Evolutionary conservation across 768 basidiomycete species (phyloP).

Genomic region (Pisolithus tinctorius): DNA sequence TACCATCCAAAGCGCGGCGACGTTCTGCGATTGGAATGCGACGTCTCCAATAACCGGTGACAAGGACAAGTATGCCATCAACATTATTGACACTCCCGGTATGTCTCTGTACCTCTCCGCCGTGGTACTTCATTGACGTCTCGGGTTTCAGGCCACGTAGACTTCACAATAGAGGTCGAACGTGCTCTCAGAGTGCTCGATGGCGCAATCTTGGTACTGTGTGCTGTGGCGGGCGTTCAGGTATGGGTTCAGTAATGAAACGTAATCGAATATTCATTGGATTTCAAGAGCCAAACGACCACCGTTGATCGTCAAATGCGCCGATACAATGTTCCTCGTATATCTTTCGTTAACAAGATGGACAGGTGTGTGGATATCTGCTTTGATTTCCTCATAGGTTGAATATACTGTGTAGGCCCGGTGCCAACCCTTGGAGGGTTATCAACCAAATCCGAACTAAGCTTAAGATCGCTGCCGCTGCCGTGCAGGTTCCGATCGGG

Average conservation of each 20-base stretch:
- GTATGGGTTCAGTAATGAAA: slow-evolving; percentile 29
- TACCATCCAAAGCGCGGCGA: slow-evolving; percentile 97
- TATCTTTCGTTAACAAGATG: slow-evolving; percentile 99
- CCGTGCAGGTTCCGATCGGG: slow-evolving; percentile 95
- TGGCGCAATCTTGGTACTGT: slow-evolving; percentile 92
- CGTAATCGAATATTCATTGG: background rate
- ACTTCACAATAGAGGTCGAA: slow-evolving; percentile 99
- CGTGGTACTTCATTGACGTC: background rate
- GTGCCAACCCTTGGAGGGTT: slow-evolving; percentile 96
- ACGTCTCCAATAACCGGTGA: slow-evolving; percentile 51
- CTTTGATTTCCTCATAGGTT: background rate
- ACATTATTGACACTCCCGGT: slow-evolving; percentile 99
- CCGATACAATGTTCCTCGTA: slow-evolving; percentile 89
- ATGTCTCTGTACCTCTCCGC: background rate
- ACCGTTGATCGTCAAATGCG: slow-evolving; percentile 99
- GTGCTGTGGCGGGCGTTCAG: slow-evolving; percentile 96
- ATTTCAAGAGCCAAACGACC: slow-evolving; percentile 84
- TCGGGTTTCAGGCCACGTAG: slow-evolving; percentile 78
- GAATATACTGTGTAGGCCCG: slow-evolving; percentile 50
- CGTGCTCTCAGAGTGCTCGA: slow-evolving; percentile 93
- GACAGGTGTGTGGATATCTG: slow-evolving; percentile 53
- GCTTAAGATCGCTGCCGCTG: slow-evolving; percentile 87
- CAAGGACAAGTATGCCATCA: slow-evolving; percentile 84
- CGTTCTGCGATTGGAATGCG: slow-evolving; percentile 94
- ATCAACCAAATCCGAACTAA: slow-evolving; percentile 88